phyloP scores from a whole-genome alignment of 2,329 filamentous ascomycete genomes.

The Alternaria tenuissima region DNA sequence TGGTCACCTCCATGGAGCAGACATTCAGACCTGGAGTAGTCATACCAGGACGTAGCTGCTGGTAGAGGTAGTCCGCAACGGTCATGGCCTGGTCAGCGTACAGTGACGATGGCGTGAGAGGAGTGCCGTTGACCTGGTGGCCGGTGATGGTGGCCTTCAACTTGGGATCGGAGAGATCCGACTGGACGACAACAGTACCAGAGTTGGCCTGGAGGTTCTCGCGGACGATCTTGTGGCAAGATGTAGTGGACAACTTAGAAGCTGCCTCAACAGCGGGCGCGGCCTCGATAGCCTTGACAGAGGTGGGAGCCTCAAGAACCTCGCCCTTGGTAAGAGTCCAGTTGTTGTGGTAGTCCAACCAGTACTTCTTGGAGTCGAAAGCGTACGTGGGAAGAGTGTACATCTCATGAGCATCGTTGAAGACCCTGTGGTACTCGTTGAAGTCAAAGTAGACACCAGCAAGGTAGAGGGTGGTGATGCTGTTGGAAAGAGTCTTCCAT shows the following conservation, averaged over 20 bases:
- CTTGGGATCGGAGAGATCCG: slow-evolving; percentile 70
- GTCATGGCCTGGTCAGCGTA: slow-evolving; percentile 73
- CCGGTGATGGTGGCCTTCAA: slow-evolving; percentile 69
- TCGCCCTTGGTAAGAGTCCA: slow-evolving; percentile 76
- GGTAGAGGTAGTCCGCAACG: slow-evolving; percentile 72
- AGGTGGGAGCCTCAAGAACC: slow-evolving; percentile 53
- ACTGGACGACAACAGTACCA: slow-evolving; percentile 69
- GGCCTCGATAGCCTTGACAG: slow-evolving; percentile 50
- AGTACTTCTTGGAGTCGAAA: slow-evolving; percentile 76
- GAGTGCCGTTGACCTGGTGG: slow-evolving; percentile 72
- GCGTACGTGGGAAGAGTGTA: slow-evolving; percentile 73
- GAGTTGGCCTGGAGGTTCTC: slow-evolving; percentile 69
- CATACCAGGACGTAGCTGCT: slow-evolving; percentile 65
- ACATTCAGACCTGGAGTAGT: slow-evolving; percentile 70
- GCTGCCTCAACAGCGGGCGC: slow-evolving; percentile 53
- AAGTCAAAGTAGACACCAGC: slow-evolving; percentile 72
- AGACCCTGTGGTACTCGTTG: slow-evolving; percentile 73
- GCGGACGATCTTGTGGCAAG: slow-evolving; percentile 69
- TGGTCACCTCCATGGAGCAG: slow-evolving; percentile 71
- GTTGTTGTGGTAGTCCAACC: slow-evolving; percentile 75
- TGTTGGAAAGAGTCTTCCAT: slow-evolving; percentile 70
- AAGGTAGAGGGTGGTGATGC: slow-evolving; percentile 66
- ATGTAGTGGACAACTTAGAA: slow-evolving; percentile 68
- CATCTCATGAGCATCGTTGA: slow-evolving; percentile 65
- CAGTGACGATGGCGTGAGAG: slow-evolving; percentile 70